Conservation (phyloP, 2,329 filamentous ascomycete species). For the Talaromyces marneffei region DNA sequence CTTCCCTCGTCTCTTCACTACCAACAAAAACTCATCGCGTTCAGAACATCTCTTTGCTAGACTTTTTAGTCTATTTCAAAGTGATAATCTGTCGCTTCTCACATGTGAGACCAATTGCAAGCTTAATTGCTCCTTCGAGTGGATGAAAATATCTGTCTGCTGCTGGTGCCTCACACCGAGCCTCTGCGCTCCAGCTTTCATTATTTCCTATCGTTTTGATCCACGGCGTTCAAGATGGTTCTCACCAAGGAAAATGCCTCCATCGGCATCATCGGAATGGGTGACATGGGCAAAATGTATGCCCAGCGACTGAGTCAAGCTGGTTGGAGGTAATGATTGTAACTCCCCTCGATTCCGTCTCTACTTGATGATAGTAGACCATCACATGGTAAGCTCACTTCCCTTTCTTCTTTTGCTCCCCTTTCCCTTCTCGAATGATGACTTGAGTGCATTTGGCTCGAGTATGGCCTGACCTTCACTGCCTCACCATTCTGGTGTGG, state of each 20-base stretch:
- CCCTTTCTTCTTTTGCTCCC: neutral
- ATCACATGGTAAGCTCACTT: neutral
- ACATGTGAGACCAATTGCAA: constrained; percentile 12
- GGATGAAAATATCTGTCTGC: neutral
- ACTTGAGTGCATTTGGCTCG: constrained; percentile 99
- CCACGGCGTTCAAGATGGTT: constrained; percentile 22
- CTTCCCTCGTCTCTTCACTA: neutral
- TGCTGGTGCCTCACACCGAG: neutral
- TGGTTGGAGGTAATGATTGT: constrained; percentile 80
- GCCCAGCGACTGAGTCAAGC: constrained; percentile 79
- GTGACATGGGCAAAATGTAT: constrained; percentile 99
- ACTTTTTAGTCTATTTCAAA: neutral
- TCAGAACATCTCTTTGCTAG: neutral
- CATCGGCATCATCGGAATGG: constrained; percentile 96
- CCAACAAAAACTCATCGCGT: neutral
- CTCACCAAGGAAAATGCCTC: constrained; percentile 60
- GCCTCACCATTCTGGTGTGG: constrained; percentile 71
- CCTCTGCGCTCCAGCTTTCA: no score
- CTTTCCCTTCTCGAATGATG: constrained; percentile 62
- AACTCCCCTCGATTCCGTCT: constrained; percentile 25
- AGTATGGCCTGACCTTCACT: constrained; percentile 66
- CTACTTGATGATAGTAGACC: constrained; percentile 17
- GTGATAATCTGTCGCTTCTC: neutral
- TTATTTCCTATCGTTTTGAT: no score
- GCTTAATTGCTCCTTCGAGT: constrained; percentile 1